Conservation (phyloP, 1,139 yeast species). For the Nadsonia starkeyi-henricii region DNA sequence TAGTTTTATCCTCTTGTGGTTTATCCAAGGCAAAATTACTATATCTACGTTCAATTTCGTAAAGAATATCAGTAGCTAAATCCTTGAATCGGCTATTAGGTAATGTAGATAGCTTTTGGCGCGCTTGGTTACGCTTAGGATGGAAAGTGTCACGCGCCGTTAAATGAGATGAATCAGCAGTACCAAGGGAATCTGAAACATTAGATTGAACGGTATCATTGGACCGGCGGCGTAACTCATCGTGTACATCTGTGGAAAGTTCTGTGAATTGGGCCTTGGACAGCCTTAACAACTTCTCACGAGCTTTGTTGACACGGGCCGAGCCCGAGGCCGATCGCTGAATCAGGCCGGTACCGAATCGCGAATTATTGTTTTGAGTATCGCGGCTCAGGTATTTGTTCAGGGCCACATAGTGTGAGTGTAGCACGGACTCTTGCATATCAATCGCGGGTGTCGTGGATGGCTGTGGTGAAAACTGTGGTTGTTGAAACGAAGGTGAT, state of each 20-base stretch:
- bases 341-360: neutral
- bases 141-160: slow-evolving; percentile 38
- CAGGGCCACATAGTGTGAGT: neutral
- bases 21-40: slow-evolving; percentile 11
- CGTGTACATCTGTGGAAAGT: slow-evolving; percentile 84
- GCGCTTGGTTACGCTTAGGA: slow-evolving; percentile 89
- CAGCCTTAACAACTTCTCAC: slow-evolving; percentile 70
- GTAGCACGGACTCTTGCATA: neutral
- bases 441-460: neutral
- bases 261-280: slow-evolving; percentile 80
- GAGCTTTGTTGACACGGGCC: slow-evolving; percentile 42
- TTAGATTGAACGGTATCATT: slow-evolving; percentile 18
- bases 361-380: neutral
- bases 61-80: slow-evolving; percentile 76
- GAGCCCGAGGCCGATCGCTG: slow-evolving; percentile 7
- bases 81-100: slow-evolving; percentile 78
- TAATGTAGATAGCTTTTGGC: slow-evolving; percentile 78
- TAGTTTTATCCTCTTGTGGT: slow-evolving; percentile 4
- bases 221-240: slow-evolving; percentile 67
- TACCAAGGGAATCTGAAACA: slow-evolving; percentile 2
- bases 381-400: neutral
- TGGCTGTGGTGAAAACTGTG: too few relatives aligned
- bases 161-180: slow-evolving; percentile 11
- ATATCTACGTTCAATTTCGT: slow-evolving; percentile 71
- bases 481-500: too few relatives aligned